Base-by-base conservation (phyloP, 2,329 filamentous ascomycete species). In the Ophiosphaerella korrae region DNA sequence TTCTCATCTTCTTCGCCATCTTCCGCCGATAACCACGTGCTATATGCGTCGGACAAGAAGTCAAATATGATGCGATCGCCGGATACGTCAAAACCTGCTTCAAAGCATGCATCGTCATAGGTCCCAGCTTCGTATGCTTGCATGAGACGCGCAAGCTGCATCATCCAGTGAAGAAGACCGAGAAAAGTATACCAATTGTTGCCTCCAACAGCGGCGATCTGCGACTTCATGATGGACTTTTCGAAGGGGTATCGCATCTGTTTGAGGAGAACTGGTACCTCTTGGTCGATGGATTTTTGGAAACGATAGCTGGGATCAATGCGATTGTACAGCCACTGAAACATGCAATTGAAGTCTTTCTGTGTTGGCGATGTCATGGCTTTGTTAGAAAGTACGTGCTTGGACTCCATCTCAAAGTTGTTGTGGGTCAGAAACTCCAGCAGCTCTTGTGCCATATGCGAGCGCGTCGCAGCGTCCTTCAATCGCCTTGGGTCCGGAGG, bases 331-430 rank as follows among this genome's bases (percentile, higher is more conserved):
- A 99, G 80, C 90, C 93, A 99, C 68, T 97, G 92, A 69, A 99
- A 99, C 82, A 99, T 96, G 74, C 85, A 88, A 68, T 95, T 94
- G 78, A 99, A 99, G 72, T 99, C 94, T 70, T 99, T 99, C 64
- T 97, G 93, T 1, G 93, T 99, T 0, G 94, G 95, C 37, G 90
- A 96, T 66, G 90, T 93, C 70, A 96, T 87, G 6, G 91, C 89
- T 65, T 97, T 97, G 57, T 89, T 88, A 1, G 90, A 90, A n/a
- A 99, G 80, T 1, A 86, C 88, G 72, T 97, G 90, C 76, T 96
- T 97, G 87, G 95, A 96, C 63, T 97, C 92, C 82, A 97, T 86
- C 75, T 99, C 94, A 67, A 97, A 99, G 70, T 97, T 96, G 73
- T 97, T 88, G 50, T 92, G 87, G 0, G 90, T 87, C 69, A 99